Percentiles rank a stretch among this genome's conserved stretches.
phyloP scores from a whole-genome alignment of 441 rosid genomes.

The Corymbia calophylla region DNA sequence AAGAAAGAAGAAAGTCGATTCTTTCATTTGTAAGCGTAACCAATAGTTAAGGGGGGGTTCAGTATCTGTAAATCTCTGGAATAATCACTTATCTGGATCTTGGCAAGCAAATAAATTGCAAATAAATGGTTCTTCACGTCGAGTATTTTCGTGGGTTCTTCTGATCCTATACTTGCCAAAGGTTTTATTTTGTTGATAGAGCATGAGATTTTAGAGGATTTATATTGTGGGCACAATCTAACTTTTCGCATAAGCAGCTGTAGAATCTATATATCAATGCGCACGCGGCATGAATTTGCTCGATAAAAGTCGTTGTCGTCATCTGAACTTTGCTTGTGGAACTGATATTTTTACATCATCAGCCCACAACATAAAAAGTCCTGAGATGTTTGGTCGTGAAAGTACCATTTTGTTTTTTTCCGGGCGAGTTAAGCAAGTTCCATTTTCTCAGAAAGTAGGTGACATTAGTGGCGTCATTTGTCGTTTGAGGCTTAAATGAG shows the following conservation, averaged over 20 bases:
- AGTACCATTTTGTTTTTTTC: not conserved
- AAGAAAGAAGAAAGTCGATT: constrained; percentile 28
- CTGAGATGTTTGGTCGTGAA: not conserved
- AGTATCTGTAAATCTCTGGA: constrained; percentile 26
- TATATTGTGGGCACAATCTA: not conserved
- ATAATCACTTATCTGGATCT: constrained; percentile 15
- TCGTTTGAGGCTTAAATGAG: not conserved
- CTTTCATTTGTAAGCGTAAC: constrained; percentile 29
- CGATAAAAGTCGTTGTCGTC: not conserved
- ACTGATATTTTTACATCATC: not conserved
- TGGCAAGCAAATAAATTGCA: constrained; percentile 11
- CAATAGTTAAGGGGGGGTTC: constrained; percentile 9
- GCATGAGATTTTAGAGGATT: not conserved
- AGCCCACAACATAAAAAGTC: not conserved
- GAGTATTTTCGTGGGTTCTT: not conserved
- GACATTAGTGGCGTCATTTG: not conserved
- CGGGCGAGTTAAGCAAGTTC: not conserved
- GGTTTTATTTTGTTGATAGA: not conserved
- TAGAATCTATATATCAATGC: not conserved
- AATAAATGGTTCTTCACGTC: not conserved
- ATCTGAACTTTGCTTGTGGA: not conserved
- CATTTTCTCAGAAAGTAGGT: not conserved
- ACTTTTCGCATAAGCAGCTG: not conserved
- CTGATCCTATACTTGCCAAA: not conserved
- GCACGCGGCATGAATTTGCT: not conserved